These are phyloP conservation scores for Porphyra umbilicalis DNA, from an alignment of 31 red algal species.

Conservation along the genomic window DNA sequence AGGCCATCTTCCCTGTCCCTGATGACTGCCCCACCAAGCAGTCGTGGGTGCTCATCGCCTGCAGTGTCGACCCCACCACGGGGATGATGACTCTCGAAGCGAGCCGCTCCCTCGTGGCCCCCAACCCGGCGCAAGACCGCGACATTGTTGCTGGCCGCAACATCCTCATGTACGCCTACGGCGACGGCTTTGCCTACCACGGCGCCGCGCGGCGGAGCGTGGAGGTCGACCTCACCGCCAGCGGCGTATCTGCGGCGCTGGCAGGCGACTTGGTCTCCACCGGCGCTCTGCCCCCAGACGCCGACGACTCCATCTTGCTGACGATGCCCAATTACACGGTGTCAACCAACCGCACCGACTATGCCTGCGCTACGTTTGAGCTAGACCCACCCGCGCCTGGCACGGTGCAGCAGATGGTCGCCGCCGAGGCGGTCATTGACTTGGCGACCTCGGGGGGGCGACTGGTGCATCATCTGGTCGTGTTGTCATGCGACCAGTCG, in stretches of 20 bases:
- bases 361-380: constrained; percentile 31
- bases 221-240: constrained; percentile 6
- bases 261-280: background rate
- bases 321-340: constrained; percentile 21
- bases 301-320: constrained; percentile 15
- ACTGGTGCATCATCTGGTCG: background rate
- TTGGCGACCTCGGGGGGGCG: background rate
- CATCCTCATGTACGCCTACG: constrained; percentile 55
- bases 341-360: constrained; percentile 24
- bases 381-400: constrained; percentile 9
- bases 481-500: background rate
- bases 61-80: constrained; percentile 1
- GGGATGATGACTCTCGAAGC: constrained; percentile 42
- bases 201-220: constrained; percentile 9
- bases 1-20: constrained; percentile 20
- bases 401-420: constrained; percentile 36
- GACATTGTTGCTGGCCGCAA: constrained; percentile 19
- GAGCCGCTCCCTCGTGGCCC: constrained; percentile 17
- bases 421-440: constrained; percentile 43
- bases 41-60: constrained; percentile 30
- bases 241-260: background rate
- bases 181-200: constrained; percentile 35
- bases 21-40: constrained; percentile 40
- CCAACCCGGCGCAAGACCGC: constrained; percentile 35
- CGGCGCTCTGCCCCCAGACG: constrained; percentile 24